Base-by-base conservation (phyloP, 768 basidiomycete genomes). In the Suillus ampliporus region DNA sequence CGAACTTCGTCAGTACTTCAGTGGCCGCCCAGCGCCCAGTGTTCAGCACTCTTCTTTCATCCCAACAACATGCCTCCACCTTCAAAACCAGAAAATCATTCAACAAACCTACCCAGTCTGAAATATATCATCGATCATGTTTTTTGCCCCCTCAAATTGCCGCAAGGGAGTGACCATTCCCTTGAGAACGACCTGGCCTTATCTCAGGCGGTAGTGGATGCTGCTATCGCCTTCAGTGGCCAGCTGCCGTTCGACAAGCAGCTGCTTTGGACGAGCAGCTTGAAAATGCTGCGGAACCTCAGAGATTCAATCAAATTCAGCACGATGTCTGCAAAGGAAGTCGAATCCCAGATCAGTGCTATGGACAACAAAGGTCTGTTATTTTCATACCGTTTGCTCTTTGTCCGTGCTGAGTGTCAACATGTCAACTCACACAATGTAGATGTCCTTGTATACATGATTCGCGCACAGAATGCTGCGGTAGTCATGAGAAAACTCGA, bases 401-500 rank as follows among this genome's bases (percentile, higher is more conserved):
- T 10, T 2, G 23, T 19, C 58, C 14, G 11, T 43, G 38, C 48
- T 64, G 21, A 64, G 7, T n/a, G n/a, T n/a, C n/a, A n/a, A n/a
- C n/a, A n/a, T 13, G 17, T 50, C 54, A 44, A 31, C 37, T 40
- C 40, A 35, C 57, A n/a, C n/a, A n/a, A n/a, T n/a, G n/a, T n/a
- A 85, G 84, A 78, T 52, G 67, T 75, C 10, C 58, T 80, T 6
- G 70, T 72, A 21, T 72, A 81, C 47, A 75, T 74, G 6, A 74
- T 86, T 40, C 72, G 71, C 26, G 75, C 77, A 0, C 86, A 86
- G 60, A 86, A 86, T 58, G 83, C 81, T 4, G 82, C 76, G 10
- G 60, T 86, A 5, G 69, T 85, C 15, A 64, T 83, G n/a, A 76
- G 81, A 41, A 72, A 71, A 57, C 57, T 59, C 13, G 48, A 62